Conservation (phyloP, 2,329 filamentous ascomycete genomes). For the Alternaria conjuncta region DNA sequence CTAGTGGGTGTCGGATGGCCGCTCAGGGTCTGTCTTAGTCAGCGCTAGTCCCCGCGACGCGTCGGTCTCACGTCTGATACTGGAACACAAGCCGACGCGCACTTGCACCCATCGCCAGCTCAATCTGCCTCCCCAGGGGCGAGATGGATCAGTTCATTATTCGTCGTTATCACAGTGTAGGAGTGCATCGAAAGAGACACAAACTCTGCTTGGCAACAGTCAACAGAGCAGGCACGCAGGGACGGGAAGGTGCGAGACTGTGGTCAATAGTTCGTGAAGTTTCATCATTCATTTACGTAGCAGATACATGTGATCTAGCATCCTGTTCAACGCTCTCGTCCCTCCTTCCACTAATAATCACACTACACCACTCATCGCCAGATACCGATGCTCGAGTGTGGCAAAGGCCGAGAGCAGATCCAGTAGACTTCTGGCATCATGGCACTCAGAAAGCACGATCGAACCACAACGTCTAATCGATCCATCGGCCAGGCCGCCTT, state of each 20-base stretch:
- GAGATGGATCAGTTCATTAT: too few relatives aligned
- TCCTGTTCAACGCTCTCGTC: background rate
- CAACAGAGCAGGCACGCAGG: background rate
- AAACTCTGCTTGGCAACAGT: fast-evolving
- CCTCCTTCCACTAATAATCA: too few relatives aligned
- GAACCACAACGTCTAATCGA: background rate
- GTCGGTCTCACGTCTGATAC: background rate
- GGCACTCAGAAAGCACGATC: background rate
- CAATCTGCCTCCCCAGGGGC: too few relatives aligned
- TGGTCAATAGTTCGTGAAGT: background rate
- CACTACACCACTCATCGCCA: background rate
- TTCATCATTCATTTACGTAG: fast-evolving
- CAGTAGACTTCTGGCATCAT: background rate
- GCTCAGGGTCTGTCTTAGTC: background rate
- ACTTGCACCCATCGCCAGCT: fast-evolving
- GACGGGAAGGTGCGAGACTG: background rate
- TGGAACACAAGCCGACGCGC: background rate
- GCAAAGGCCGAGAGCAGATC: background rate
- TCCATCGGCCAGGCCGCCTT: background rate
- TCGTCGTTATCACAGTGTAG: too few relatives aligned
- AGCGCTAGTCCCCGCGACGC: background rate
- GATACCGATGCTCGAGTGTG: background rate
- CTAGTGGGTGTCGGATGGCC: background rate
- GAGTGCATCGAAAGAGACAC: background rate
- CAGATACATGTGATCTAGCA: fast-evolving